These are phyloP conservation scores for Leccinellum rugosiceps DNA, from an alignment of 768 basidiomycete genomes.

Conservation along the genomic window DNA sequence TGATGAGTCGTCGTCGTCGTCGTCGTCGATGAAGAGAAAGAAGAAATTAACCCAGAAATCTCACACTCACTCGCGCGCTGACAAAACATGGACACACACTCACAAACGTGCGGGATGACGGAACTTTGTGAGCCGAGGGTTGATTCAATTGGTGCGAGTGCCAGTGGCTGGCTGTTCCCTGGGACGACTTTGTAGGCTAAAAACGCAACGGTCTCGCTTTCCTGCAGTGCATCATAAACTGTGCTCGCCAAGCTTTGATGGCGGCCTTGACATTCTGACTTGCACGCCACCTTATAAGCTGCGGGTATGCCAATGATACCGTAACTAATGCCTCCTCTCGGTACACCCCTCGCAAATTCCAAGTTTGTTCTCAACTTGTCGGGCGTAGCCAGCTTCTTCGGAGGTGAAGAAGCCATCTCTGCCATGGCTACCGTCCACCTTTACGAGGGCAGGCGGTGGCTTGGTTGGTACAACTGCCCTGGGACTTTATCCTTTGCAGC, in stretches of 20 bases:
- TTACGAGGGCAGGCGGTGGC: constrained; percentile 30
- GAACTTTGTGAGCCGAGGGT: no score
- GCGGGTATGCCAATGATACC: neutral
- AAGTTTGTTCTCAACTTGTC: constrained; percentile 24
- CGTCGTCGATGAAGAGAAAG: constrained; percentile 4
- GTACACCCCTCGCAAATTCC: constrained; percentile 10
- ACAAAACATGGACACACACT: constrained; percentile 23
- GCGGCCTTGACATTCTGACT: no score
- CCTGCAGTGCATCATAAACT: no score
- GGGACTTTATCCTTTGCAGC: constrained; percentile 31
- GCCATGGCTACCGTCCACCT: constrained; percentile 35
- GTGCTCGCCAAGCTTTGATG: no score
- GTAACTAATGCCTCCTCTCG: constrained; percentile 20
- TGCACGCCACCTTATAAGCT: neutral
- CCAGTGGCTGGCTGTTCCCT: no score
- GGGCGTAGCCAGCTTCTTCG: constrained; percentile 35
- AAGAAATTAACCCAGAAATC: neutral
- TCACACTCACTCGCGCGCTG: neutral
- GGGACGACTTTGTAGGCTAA: no score
- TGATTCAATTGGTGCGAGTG: no score
- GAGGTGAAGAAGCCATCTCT: constrained; percentile 34
- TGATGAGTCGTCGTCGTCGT: constrained; percentile 21
- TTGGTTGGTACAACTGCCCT: constrained; percentile 39
- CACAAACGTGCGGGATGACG: constrained; percentile 7
- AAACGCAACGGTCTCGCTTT: no score